phyloP scores from a whole-genome alignment of 1,284 basidiomycete genomes.

The Irpex sp. region DNA sequence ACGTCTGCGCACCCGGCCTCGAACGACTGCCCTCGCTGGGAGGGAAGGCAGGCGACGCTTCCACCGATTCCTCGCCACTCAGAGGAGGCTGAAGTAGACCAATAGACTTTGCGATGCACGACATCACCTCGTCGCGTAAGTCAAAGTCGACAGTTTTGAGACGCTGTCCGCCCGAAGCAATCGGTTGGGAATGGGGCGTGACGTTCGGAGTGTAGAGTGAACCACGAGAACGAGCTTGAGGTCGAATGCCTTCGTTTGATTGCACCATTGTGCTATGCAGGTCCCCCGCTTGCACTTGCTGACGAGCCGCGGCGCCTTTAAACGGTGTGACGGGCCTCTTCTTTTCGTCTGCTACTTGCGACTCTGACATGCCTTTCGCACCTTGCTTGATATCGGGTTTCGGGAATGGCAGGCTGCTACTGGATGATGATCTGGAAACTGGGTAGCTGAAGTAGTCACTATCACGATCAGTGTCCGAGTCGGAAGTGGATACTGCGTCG shows the following conservation, averaged over 20 bases:
- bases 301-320: conserved; percentile 21
- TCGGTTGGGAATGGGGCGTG: conserved; percentile 16
- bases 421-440: conserved; percentile 19
- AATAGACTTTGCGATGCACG: conserved; percentile 96
- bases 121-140: conserved; percentile 92
- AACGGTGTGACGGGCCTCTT: conserved; percentile 11
- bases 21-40: conserved; percentile 48
- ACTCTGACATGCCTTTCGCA: conserved; percentile 1
- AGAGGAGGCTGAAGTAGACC: conserved; percentile 86
- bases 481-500: conserved; percentile 46
- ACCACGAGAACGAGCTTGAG: conserved; percentile 46
- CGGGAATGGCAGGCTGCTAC: conserved; percentile 5
- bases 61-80: conserved; percentile 59
- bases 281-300: conserved; percentile 65
- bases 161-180: conserved; percentile 18
- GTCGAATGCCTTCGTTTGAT: conserved; percentile 41
- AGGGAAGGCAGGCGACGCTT: conserved; percentile 60
- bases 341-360: not conserved
- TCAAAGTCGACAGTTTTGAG: conserved; percentile 68
- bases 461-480: conserved; percentile 37
- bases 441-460: conserved; percentile 51
- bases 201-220: conserved; percentile 49
- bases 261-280: conserved; percentile 38
- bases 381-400: not conserved
- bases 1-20: conserved; percentile 34